Evolutionary conservation across 1,284 basidiomycete genomes (phyloP), one percentile per base, ranked within the genome.

Genomic region (Tremellales sp.): DNA sequence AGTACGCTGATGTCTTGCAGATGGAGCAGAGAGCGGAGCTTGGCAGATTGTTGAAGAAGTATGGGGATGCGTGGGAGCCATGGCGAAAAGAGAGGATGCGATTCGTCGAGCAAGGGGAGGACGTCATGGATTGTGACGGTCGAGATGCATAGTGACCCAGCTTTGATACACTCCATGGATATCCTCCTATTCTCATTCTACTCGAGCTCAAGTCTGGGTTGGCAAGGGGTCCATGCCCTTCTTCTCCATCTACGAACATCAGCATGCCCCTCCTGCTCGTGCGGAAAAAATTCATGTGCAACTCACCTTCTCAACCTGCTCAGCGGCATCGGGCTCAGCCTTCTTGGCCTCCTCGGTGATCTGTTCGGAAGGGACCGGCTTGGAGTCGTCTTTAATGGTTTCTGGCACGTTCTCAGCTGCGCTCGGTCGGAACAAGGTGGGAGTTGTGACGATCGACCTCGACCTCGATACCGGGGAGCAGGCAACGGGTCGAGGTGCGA

Each of bases 11-110:
- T n/a, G n/a, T 23, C 12, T 3, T 26, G 24, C 47, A 91, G 88
- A 82, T 75, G 64, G 89, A 93, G 68, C 91, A 97, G 73, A 78
- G 85, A 48, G 80, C 84, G 50, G 92, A 96, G 67, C 78, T 96
- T 27, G 78, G 79, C 15, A 65, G 78, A 44, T 76, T 96, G 44
- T 64, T 96, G 51, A 82, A 80, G 68, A 94, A 93, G 73, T 96
- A 96, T 61, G 89, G 89, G 0, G 66, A 81, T 21, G 78, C 77
- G 2, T 91, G 86, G 82, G 85, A 85, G 61, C 89, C 88, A 3
- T 97, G 89, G 89, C 80, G 78, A 65, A 81, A 79, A 46, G 90
- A 92, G 74, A 73, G 91, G 44, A 81, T 81, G 60, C 86, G 84
- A 73, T 91, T 89, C 68, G 86, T 83, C 64, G 85, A 86, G 48